Conservation (phyloP, 495 filamentous ascomycete genomes). For the Trichoderma orchidacearum region DNA sequence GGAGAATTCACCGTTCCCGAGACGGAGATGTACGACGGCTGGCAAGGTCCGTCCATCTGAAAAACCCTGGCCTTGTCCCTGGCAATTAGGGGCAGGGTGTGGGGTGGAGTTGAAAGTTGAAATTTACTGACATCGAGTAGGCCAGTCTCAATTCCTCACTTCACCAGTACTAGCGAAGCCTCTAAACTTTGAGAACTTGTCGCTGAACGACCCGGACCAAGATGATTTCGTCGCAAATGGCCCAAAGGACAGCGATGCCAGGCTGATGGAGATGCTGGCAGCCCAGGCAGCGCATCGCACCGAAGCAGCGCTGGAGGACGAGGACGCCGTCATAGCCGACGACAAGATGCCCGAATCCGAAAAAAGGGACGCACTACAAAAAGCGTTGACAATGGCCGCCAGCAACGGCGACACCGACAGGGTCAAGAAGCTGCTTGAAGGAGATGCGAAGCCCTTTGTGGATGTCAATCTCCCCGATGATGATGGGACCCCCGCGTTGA, state of each 20-base stretch:
- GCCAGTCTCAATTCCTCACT: slow-evolving; percentile 88
- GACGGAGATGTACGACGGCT: slow-evolving; percentile 97
- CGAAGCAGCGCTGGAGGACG: slow-evolving; percentile 56
- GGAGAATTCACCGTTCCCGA: slow-evolving; percentile 44
- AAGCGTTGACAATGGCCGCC: slow-evolving; percentile 83
- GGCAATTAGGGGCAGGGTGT: too few relatives aligned
- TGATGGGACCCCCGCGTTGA: slow-evolving; percentile 86
- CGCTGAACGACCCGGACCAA: slow-evolving; percentile 62
- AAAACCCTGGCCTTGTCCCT: too few relatives aligned
- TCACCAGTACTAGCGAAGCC: slow-evolving; percentile 73
- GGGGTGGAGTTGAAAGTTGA: not conserved
- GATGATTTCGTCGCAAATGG: slow-evolving; percentile 44
- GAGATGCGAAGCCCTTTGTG: slow-evolving; percentile 60
- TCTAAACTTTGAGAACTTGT: slow-evolving; percentile 65
- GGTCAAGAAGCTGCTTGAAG: slow-evolving; percentile 60
- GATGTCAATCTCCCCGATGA: slow-evolving; percentile 87
- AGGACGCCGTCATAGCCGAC: slow-evolving; percentile 62
- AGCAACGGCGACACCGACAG: slow-evolving; percentile 89
- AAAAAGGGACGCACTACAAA: slow-evolving; percentile 72
- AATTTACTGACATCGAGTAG: slow-evolving; percentile 28
- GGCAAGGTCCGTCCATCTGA: slow-evolving; percentile 60
- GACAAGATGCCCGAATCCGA: slow-evolving; percentile 60
- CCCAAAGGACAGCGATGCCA: slow-evolving; percentile 67
- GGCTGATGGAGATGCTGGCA: slow-evolving; percentile 91
- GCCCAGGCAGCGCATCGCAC: slow-evolving; percentile 78